Conservation (phyloP, 768 basidiomycete species). For the Lactarius vividus region DNA sequence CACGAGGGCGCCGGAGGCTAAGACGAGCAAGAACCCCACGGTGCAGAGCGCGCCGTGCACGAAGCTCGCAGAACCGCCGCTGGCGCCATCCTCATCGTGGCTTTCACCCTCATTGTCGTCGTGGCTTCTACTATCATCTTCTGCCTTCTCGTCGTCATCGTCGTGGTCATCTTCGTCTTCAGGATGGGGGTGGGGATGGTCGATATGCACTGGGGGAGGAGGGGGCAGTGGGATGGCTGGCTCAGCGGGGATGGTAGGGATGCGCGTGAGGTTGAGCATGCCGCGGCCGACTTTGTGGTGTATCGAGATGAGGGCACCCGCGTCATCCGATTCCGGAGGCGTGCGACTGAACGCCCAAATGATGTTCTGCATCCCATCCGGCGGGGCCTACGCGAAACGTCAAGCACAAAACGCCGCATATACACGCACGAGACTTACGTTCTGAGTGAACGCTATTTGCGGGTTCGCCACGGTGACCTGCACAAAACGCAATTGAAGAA, state of each 20-base stretch:
- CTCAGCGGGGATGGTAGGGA: conserved; percentile 32
- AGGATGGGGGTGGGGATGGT: background rate
- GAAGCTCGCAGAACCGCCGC: too few relatives aligned
- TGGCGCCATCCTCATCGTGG: too few relatives aligned
- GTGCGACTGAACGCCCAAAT: conserved; percentile 59
- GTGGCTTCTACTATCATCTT: too few relatives aligned
- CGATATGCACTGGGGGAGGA: too few relatives aligned
- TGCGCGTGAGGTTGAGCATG: conserved; percentile 45
- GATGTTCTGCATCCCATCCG: conserved; percentile 41
- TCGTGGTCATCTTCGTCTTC: too few relatives aligned
- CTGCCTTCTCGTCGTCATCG: too few relatives aligned
- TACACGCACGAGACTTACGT: too few relatives aligned
- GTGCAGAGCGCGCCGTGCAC: too few relatives aligned
- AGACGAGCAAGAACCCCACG: too few relatives aligned
- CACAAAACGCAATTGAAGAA: background rate
- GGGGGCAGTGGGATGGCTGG: background rate
- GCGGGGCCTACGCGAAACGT: conserved; percentile 39
- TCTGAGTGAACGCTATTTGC: conserved; percentile 16
- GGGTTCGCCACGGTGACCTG: conserved; percentile 7
- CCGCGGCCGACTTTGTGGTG: conserved; percentile 47
- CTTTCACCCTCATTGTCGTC: too few relatives aligned
- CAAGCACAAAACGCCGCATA: too few relatives aligned
- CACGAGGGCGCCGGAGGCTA: too few relatives aligned
- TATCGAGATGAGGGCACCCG: conserved; percentile 45
- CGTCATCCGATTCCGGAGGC: conserved; percentile 43